phyloP scores from a whole-genome alignment of 2,329 filamentous ascomycete species.

The Westerdykella sp. region DNA sequence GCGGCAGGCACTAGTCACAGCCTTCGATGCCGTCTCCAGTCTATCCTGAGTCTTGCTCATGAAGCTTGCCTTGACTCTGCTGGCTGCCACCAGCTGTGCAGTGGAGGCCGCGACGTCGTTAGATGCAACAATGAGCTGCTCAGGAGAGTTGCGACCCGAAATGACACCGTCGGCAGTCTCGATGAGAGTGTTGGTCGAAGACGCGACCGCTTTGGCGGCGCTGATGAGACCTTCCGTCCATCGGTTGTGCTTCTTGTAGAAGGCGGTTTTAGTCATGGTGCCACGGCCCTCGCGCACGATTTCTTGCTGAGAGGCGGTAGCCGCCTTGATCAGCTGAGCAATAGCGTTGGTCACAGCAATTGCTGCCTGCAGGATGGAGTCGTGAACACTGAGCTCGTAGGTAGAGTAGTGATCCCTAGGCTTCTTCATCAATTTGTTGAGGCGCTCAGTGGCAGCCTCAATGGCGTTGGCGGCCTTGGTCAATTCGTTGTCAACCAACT shows the following conservation, averaged over 20 bases:
- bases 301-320: constrained; percentile 87
- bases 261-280: constrained; percentile 78
- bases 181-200: constrained; percentile 90
- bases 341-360: constrained; percentile 92
- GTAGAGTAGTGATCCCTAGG: constrained; percentile 92
- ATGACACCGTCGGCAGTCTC: constrained; percentile 97
- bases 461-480: constrained; percentile 93
- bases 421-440: constrained; percentile 92
- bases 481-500: constrained; percentile 86
- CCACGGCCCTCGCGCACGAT: constrained; percentile 92
- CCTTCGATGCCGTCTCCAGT: constrained; percentile 85
- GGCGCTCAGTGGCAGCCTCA: constrained; percentile 78
- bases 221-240: constrained; percentile 98
- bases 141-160: constrained; percentile 82
- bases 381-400: constrained; percentile 93
- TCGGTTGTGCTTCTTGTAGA: constrained; percentile 99
- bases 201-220: constrained; percentile 90
- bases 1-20: constrained; percentile 83
- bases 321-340: constrained; percentile 88
- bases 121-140: constrained; percentile 95
- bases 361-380: constrained; percentile 88
- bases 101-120: constrained; percentile 96
- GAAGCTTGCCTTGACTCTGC: constrained; percentile 93
- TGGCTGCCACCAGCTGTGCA: constrained; percentile 91
- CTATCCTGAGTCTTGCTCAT: constrained; percentile 96